phyloP scores from a whole-genome alignment of 331 rosid species.

The Telfairia occidentalis region DNA sequence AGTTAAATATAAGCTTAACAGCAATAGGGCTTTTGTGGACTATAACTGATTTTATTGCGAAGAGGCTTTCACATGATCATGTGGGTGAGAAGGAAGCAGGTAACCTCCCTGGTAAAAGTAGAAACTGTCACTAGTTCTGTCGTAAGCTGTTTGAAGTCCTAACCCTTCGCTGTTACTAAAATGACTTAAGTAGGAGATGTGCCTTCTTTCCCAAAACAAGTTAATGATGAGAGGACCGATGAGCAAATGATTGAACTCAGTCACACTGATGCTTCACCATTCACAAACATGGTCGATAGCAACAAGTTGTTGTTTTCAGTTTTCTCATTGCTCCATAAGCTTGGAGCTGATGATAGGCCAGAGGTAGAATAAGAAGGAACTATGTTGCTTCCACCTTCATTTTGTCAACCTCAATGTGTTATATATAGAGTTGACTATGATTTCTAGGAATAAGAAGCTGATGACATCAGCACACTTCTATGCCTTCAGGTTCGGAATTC shows the following conservation, averaged over 20 bases:
- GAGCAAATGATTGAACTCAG: slow-evolving; percentile 21
- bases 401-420: background rate
- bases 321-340: slow-evolving; percentile 82
- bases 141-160: background rate
- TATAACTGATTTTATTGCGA: slow-evolving; percentile 87
- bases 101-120: slow-evolving; percentile 17
- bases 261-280: slow-evolving; percentile 29
- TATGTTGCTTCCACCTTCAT: background rate
- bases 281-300: slow-evolving; percentile 35
- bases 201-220: slow-evolving; percentile 30
- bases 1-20: slow-evolving; percentile 90
- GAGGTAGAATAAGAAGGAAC: slow-evolving; percentile 42
- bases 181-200: slow-evolving; percentile 24
- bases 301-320: slow-evolving; percentile 66
- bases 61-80: slow-evolving; percentile 47
- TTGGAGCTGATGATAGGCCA: slow-evolving; percentile 97
- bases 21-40: slow-evolving; percentile 94
- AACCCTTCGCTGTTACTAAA: slow-evolving; percentile 11
- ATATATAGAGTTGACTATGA: background rate
- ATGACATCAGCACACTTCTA: slow-evolving; percentile 7
- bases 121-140: background rate
- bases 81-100: slow-evolving; percentile 53
- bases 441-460: background rate
- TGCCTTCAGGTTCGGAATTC: slow-evolving; percentile 79
- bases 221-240: slow-evolving; percentile 29